These are phyloP conservation scores for Penicillium psychrofluorescens DNA, from an alignment of 495 filamentous ascomycete species.

Conservation along the genomic window DNA sequence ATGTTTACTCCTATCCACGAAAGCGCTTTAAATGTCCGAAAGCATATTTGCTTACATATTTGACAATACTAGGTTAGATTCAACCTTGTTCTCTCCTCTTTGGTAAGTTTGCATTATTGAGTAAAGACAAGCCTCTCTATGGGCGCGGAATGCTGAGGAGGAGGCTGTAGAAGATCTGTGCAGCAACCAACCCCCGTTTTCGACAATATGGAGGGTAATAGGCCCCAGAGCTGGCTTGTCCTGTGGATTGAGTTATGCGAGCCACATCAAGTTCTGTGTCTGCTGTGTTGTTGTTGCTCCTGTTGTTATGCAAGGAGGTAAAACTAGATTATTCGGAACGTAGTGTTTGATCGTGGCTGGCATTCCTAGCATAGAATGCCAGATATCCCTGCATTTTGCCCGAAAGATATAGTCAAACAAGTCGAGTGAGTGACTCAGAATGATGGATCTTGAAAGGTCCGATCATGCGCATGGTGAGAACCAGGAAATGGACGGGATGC, in stretches of 20 bases:
- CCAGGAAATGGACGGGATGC: no score
- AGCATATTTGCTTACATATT: conserved; percentile 14
- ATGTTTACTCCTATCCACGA: background rate
- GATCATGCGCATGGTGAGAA: no score
- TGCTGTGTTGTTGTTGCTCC: no score
- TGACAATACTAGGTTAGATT: background rate
- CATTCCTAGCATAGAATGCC: no score
- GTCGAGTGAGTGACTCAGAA: no score
- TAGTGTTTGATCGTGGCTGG: no score
- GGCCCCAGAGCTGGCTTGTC: background rate
- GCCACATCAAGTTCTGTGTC: background rate
- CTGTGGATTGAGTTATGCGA: no score
- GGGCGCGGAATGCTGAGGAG: background rate
- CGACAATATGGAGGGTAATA: background rate
- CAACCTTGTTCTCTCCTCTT: background rate
- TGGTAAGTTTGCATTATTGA: conserved; percentile 1
- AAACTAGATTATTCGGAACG: no score
- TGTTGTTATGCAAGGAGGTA: no score
- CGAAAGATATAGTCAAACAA: no score
- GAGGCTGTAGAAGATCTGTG: conserved; percentile 1
- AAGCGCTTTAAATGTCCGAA: background rate
- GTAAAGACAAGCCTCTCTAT: background rate
- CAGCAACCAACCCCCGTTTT: conserved; percentile 2
- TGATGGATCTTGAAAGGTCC: no score
- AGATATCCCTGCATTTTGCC: no score